Percentiles rank a stretch among this genome's conserved stretches.
Conservation (phyloP, 1,139 yeast species). For the Spathaspora jeffriesii region DNA sequence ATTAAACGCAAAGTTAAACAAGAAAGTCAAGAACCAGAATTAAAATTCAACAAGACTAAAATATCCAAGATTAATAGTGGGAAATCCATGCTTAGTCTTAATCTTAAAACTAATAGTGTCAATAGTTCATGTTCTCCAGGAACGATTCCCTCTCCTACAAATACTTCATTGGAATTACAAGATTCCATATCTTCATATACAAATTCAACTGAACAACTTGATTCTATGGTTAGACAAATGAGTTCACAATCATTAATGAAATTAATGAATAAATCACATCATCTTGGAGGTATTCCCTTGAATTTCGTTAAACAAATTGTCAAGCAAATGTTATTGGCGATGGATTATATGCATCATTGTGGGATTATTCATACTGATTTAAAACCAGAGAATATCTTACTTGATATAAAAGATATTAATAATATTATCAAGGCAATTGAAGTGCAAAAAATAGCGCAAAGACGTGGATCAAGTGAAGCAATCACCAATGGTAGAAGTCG, state of each 20-base stretch:
- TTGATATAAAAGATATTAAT: conserved; percentile 40
- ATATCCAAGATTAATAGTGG: conserved; percentile 20
- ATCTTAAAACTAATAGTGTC: conserved; percentile 15
- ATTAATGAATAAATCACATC: conserved; percentile 15
- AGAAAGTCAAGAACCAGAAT: neutral
- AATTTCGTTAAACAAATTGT: conserved; percentile 37
- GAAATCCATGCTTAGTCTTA: conserved; percentile 26
- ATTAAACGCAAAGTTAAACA: conserved; percentile 11
- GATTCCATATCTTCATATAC: neutral
- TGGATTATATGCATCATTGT: conserved; percentile 43
- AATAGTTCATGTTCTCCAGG: conserved; percentile 8
- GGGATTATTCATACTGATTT: conserved; percentile 47
- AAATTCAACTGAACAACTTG: conserved; percentile 6
- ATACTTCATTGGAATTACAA: neutral
- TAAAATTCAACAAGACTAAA: conserved; percentile 20
- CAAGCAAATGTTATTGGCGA: conserved; percentile 36
- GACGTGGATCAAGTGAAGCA: conserved; percentile 3
- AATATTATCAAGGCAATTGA: conserved; percentile 34
- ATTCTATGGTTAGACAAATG: conserved; percentile 12
- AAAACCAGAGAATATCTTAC: conserved; percentile 45
- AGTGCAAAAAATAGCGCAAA: conserved; percentile 25
- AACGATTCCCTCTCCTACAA: conserved; percentile 9
- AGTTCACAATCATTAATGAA: conserved; percentile 16
- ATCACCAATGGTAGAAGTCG: neutral
- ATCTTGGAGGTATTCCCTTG: conserved; percentile 36